Percentiles rank a stretch among this genome's conserved stretches.
Conservation (phyloP, 139 green algal species). For the Micractinium conductrix region DNA sequence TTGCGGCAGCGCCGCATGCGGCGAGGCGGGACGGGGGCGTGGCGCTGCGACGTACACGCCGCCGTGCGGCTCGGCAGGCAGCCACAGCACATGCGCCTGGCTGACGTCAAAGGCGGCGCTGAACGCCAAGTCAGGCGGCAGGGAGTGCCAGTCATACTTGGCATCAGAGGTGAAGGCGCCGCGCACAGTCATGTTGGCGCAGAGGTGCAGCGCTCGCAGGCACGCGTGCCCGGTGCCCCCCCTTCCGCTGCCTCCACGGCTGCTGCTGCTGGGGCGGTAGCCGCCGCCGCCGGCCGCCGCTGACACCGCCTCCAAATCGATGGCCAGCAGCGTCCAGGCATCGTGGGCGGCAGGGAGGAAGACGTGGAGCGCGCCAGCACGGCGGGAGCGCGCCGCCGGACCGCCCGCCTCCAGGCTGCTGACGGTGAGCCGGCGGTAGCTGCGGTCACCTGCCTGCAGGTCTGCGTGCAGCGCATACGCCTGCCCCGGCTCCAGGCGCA, state of each 20-base stretch:
- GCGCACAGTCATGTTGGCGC: slow-evolving; percentile 71
- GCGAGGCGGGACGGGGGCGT: neutral
- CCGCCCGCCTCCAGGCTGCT: slow-evolving; percentile 61
- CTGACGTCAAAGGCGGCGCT: slow-evolving; percentile 50
- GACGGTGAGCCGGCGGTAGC: slow-evolving; percentile 64
- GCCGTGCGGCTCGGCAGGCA: slow-evolving; percentile 56
- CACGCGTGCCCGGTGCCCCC: slow-evolving; percentile 51
- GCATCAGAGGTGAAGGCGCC: slow-evolving; percentile 75
- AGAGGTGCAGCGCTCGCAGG: slow-evolving; percentile 69
- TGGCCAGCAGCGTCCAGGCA: slow-evolving; percentile 67
- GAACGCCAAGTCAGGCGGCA: slow-evolving; percentile 71
- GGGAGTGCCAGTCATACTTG: slow-evolving; percentile 59
- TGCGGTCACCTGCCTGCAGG: slow-evolving; percentile 48
- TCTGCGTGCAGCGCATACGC: slow-evolving; percentile 75
- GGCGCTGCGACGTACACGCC: neutral
- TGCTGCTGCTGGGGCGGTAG: too few species aligned
- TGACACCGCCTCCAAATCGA: slow-evolving; percentile 59
- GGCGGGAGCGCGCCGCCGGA: neutral
- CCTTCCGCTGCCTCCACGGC: slow-evolving; percentile 28
- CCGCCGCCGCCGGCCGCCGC: neutral
- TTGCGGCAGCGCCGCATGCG: neutral
- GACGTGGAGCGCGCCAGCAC: slow-evolving; percentile 43
- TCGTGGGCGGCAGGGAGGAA: slow-evolving; percentile 43
- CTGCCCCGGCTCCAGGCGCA: slow-evolving; percentile 49
- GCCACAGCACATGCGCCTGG: slow-evolving; percentile 60